These are phyloP conservation scores for Echria macrotheca DNA, from an alignment of 495 filamentous ascomycete species.

Conservation along the genomic window DNA sequence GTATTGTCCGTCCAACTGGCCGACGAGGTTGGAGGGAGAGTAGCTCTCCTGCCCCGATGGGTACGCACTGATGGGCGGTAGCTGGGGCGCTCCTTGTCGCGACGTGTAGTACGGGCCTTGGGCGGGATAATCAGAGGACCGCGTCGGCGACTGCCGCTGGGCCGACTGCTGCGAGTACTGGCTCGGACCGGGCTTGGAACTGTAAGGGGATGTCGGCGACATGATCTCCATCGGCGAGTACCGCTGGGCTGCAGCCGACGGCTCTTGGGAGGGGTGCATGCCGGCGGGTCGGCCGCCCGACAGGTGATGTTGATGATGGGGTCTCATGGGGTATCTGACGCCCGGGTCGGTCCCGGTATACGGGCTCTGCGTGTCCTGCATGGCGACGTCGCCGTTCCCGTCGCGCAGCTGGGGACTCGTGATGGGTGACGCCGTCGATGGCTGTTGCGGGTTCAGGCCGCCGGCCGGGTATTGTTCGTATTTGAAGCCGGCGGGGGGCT, in stretches of 20 bases:
- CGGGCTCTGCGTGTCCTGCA: constrained; percentile 82
- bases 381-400: constrained; percentile 76
- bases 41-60: constrained; percentile 57
- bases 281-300: constrained; percentile 39
- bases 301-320: constrained; percentile 56
- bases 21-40: constrained; percentile 59
- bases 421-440: constrained; percentile 59
- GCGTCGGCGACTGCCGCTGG: constrained; percentile 48
- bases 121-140: constrained; percentile 40
- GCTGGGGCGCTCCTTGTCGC: constrained; percentile 46
- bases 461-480: constrained; percentile 68
- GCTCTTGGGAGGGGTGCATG: constrained; percentile 63
- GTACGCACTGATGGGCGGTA: constrained; percentile 67
- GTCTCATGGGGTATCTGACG: constrained; percentile 69
- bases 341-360: constrained; percentile 52
- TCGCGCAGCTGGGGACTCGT: constrained; percentile 63
- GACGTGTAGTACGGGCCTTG: constrained; percentile 44
- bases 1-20: constrained; percentile 68
- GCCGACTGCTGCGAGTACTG: constrained; percentile 38
- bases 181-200: constrained; percentile 32
- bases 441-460: constrained; percentile 47
- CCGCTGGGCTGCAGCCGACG: constrained; percentile 76
- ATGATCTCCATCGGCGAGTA: constrained; percentile 93
- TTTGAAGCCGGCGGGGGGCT: constrained; percentile 62
- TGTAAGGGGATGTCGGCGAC: constrained; percentile 49